Percentiles rank a stretch among this genome's conserved stretches.
Conservation (phyloP, 2,329 filamentous ascomycete species). For the Ceratocystis eucalypticola region DNA sequence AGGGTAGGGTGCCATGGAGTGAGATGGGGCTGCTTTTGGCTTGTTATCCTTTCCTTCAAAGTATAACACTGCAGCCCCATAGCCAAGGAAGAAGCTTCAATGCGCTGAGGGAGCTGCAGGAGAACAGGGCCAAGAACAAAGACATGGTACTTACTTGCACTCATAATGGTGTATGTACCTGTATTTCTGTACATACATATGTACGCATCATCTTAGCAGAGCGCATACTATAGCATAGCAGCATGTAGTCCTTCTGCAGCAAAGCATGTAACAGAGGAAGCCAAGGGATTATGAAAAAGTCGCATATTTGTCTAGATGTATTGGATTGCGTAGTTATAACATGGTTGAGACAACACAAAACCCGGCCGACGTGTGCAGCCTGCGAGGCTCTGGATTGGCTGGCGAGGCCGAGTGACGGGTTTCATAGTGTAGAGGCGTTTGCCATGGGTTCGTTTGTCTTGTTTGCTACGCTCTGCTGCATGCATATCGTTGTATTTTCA, state of each 20-base stretch:
- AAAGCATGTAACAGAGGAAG: background rate
- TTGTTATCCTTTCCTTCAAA: background rate
- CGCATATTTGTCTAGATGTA: background rate
- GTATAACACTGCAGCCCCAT: background rate
- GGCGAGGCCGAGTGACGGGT: slow-evolving; percentile 1
- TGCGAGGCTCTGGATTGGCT: slow-evolving; percentile 12
- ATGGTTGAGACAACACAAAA: slow-evolving; percentile 27
- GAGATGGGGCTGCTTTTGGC: background rate
- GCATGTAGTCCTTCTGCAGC: background rate
- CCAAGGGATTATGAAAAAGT: background rate
- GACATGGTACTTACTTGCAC: too few relatives aligned
- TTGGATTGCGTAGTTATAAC: slow-evolving; percentile 45
- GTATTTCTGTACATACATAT: background rate
- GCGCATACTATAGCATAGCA: background rate
- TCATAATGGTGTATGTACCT: too few relatives aligned
- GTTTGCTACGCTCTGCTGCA: background rate
- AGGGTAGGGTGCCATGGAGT: slow-evolving; percentile 30
- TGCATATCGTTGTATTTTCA: background rate
- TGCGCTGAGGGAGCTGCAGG: background rate
- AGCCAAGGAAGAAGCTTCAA: background rate
- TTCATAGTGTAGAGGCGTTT: slow-evolving; percentile 7
- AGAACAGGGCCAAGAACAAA: too few relatives aligned
- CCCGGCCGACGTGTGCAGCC: slow-evolving; percentile 13
- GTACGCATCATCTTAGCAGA: background rate
- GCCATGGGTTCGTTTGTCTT: background rate